Evolutionary conservation across 306 rosid species (phyloP).

Genomic region (Vigna hirtella): DNA sequence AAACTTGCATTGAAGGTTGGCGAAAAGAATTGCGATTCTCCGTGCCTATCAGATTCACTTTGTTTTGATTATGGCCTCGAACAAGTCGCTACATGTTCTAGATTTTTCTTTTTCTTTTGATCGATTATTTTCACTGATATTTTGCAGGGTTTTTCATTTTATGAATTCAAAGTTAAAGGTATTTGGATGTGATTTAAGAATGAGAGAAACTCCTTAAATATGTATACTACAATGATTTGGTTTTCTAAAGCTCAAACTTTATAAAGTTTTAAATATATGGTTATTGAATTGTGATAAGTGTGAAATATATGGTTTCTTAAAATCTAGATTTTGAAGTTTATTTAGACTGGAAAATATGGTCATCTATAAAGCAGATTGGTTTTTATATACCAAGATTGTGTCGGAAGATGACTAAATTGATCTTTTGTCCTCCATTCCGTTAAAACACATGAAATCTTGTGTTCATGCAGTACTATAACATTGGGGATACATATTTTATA

Average conservation of each 20-base stretch:
- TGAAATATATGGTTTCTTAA: too few species aligned
- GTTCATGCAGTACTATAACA: slow-evolving; percentile 38
- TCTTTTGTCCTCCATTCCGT: slow-evolving; percentile 4
- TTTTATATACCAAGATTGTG: slow-evolving; percentile 57
- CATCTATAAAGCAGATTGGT: slow-evolving; percentile 72
- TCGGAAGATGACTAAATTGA: slow-evolving; percentile 79
- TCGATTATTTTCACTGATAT: neutral
- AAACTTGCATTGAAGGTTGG: slow-evolving; percentile 97
- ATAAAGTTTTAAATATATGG: too few species aligned
- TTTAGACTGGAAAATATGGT: neutral
- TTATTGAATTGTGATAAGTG: too few species aligned
- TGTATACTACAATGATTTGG: too few species aligned
- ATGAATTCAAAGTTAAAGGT: too few species aligned
- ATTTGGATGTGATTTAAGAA: too few species aligned
- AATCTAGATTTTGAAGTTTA: too few species aligned
- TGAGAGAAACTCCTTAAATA: too few species aligned
- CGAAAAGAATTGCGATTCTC: slow-evolving; percentile 80
- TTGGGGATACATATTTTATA: neutral
- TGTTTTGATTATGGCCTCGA: slow-evolving; percentile 92
- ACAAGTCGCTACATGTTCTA: slow-evolving; percentile 78
- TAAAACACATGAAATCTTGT: slow-evolving; percentile 33
- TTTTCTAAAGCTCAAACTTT: too few species aligned
- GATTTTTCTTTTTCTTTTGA: too few species aligned
- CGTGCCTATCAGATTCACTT: slow-evolving; percentile 82
- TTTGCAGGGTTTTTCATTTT: neutral